Conservation (phyloP, 73 alveolate species). For the Tetrahymena malaccensis region DNA sequence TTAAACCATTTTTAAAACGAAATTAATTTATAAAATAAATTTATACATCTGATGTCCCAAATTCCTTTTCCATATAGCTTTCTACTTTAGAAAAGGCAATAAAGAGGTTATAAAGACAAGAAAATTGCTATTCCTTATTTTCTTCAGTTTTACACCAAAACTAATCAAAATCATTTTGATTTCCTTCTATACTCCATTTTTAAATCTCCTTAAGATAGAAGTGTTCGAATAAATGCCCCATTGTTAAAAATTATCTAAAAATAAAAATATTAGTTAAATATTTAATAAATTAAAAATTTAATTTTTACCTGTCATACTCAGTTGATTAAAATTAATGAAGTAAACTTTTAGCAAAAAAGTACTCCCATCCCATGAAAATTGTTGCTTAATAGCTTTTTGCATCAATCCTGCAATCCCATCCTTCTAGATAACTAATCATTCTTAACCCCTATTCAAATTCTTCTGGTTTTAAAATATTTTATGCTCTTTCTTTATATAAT, state of each 20-base stretch:
- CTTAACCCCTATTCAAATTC: not conserved
- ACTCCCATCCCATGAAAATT: not conserved
- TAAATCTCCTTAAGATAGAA: not conserved
- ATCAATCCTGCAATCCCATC: not conserved
- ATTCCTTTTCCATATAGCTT: not conserved
- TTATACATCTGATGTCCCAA: not conserved
- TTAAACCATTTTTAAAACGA: not conserved
- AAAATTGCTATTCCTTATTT: not conserved
- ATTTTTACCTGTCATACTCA: not conserved
- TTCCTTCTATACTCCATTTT: not conserved
- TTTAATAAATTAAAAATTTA: not conserved
- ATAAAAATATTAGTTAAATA: not conserved
- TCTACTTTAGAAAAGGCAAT: not conserved
- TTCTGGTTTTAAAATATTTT: not conserved
- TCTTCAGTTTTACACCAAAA: not conserved
- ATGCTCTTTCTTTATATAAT: not conserved
- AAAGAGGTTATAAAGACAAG: not conserved
- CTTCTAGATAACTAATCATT: not conserved
- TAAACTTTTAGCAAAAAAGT: not conserved
- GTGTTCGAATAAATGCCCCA: not conserved
- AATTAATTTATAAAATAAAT: no score
- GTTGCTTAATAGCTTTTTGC: not conserved
- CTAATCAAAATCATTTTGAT: not conserved
- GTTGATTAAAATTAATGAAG: not conserved
- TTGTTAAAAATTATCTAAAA: not conserved